Evolutionary conservation across 208 protist species (phyloP).

Genomic region (Acanthamoeba divionensis): DNA sequence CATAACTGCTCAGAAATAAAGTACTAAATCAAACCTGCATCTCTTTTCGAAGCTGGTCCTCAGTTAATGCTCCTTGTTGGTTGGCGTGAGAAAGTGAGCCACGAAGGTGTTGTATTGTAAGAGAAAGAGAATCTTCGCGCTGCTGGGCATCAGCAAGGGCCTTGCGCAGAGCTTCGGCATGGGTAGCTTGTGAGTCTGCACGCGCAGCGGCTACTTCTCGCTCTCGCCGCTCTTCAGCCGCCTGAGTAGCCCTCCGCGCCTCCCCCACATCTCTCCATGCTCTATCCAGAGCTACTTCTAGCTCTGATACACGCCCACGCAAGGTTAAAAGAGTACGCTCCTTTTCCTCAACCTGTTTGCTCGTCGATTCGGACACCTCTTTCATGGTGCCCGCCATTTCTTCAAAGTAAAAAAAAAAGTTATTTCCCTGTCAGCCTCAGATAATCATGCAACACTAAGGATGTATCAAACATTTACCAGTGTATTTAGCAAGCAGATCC

Average conservation of each 20-base stretch:
- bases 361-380: not conserved
- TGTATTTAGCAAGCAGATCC: not conserved
- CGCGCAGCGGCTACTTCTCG: no score
- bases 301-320: not conserved
- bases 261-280: not conserved
- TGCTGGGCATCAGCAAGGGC: not conserved
- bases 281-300: not conserved
- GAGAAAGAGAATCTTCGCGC: not conserved
- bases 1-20: no score
- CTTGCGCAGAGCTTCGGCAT: not conserved
- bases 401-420: no score
- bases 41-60: conserved; percentile 7
- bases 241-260: not conserved
- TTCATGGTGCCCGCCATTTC: not conserved
- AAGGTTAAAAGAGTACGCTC: not conserved
- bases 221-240: conserved; percentile 1
- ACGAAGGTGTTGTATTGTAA: conserved; percentile 7
- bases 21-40: no score
- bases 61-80: not conserved
- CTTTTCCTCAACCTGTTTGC: not conserved
- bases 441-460: no score
- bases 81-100: not conserved
- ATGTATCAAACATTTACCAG: not conserved
- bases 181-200: not conserved
- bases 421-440: no score